Conservation (phyloP, 2,329 filamentous ascomycete species). For the Cercospora sp. region DNA sequence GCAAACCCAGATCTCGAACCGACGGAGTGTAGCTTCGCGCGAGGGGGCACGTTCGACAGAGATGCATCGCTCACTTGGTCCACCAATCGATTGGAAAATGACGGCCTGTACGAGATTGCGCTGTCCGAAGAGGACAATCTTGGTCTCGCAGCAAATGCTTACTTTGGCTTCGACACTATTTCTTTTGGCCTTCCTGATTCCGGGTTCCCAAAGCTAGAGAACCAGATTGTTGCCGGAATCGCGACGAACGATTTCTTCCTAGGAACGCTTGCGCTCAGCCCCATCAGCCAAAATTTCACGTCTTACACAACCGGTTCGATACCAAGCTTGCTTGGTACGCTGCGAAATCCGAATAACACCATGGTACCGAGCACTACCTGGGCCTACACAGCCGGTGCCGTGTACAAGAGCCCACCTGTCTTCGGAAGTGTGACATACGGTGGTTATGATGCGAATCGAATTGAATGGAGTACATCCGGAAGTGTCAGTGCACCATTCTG, state of each 20-base stretch:
- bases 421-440: constrained; percentile 41
- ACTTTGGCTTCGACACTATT: constrained; percentile 43
- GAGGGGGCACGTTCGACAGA: constrained; percentile 35
- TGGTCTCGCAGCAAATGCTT: constrained; percentile 31
- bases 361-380: constrained; percentile 24
- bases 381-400: constrained; percentile 35
- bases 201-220: constrained; percentile 28
- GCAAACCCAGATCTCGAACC: constrained; percentile 34
- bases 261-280: constrained; percentile 37
- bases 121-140: constrained; percentile 28
- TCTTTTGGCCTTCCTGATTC: constrained; percentile 25
- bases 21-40: constrained; percentile 21
- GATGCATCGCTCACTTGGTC: constrained; percentile 41
- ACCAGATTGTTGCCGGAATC: constrained; percentile 35
- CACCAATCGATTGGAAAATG: constrained; percentile 37
- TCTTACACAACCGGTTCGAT: constrained; percentile 18
- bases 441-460: constrained; percentile 45
- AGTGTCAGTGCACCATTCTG: constrained; percentile 35
- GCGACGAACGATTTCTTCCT: constrained; percentile 36
- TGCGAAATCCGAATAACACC: constrained; percentile 12
- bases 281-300: constrained; percentile 28
- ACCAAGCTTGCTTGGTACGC: constrained; percentile 25
- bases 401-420: constrained; percentile 27
- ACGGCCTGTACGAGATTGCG: constrained; percentile 34
- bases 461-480: constrained; percentile 31